Conservation (phyloP, 768 basidiomycete species). For the Paxillus rubicundulus region DNA sequence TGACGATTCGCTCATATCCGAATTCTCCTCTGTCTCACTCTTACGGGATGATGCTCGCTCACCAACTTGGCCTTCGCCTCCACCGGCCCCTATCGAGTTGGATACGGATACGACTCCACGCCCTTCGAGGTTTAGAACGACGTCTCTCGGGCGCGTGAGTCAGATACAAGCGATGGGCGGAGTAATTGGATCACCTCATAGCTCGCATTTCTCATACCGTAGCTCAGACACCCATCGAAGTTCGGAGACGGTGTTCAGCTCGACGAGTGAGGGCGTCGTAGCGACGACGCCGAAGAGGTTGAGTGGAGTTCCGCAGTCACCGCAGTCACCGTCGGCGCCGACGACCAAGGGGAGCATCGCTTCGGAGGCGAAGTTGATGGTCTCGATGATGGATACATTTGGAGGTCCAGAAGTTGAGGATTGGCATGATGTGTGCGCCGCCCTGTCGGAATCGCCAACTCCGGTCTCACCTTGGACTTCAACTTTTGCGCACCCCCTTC, state of each 20-base stretch:
- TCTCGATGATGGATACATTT: slow-evolving; percentile 38
- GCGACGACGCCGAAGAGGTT: slow-evolving; percentile 18
- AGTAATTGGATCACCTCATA: slow-evolving; percentile 43
- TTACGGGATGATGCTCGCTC: slow-evolving; percentile 19
- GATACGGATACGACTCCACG: slow-evolving; percentile 24
- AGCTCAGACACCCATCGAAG: slow-evolving; percentile 37
- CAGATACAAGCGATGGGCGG: slow-evolving; percentile 20
- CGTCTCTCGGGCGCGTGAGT: slow-evolving; percentile 27
- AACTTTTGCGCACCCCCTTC: slow-evolving; percentile 23
- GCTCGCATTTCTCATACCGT: slow-evolving; percentile 40
- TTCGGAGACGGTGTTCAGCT: slow-evolving; percentile 35
- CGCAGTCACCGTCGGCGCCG: background rate
- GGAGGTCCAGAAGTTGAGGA: slow-evolving; percentile 28
- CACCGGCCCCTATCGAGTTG: slow-evolving; percentile 27
- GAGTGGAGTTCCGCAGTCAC: slow-evolving; percentile 2
- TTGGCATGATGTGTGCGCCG: background rate
- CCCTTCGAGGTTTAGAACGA: slow-evolving; percentile 27
- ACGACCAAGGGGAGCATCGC: slow-evolving; percentile 19
- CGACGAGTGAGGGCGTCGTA: slow-evolving; percentile 23
- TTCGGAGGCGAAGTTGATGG: slow-evolving; percentile 25
- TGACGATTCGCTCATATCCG: slow-evolving; percentile 14
- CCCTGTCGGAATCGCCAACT: background rate
- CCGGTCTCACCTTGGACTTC: background rate
- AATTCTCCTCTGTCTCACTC: slow-evolving; percentile 15
- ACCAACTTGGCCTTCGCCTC: slow-evolving; percentile 30